Evolutionary conservation across 2,329 filamentous ascomycete species (phyloP).

Genomic region (Fusarium pseudonygamai): DNA sequence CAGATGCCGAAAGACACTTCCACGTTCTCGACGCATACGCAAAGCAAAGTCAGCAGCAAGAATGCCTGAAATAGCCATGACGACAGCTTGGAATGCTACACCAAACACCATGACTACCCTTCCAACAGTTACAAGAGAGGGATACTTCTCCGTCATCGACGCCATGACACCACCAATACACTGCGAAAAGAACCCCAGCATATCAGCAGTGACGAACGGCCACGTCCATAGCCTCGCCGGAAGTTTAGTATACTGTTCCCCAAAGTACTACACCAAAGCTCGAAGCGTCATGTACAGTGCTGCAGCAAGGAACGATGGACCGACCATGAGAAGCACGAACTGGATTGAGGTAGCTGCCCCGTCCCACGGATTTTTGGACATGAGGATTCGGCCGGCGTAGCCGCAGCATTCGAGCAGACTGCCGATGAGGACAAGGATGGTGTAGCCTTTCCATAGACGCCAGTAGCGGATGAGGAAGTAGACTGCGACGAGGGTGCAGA

Average conservation of each 20-base stretch:
- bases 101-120: not conserved
- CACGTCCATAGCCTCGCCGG: not conserved
- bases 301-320: not conserved
- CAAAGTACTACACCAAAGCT: not conserved
- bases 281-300: not conserved
- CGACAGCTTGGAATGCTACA: not conserved
- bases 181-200: not conserved
- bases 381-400: not conserved
- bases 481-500: not conserved
- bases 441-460: not conserved
- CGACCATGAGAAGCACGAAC: not conserved
- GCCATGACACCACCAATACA: not conserved
- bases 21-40: not conserved
- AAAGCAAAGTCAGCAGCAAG: not conserved
- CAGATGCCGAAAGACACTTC: not conserved
- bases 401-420: not conserved
- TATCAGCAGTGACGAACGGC: not conserved
- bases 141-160: not conserved
- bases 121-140: not conserved
- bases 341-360: not conserved
- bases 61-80: not conserved
- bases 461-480: not conserved
- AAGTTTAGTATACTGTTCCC: not conserved
- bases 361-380: not conserved
- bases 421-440: not conserved